phyloP scores from a whole-genome alignment of 805 yeast genomes.

The Candida caryicola region DNA sequence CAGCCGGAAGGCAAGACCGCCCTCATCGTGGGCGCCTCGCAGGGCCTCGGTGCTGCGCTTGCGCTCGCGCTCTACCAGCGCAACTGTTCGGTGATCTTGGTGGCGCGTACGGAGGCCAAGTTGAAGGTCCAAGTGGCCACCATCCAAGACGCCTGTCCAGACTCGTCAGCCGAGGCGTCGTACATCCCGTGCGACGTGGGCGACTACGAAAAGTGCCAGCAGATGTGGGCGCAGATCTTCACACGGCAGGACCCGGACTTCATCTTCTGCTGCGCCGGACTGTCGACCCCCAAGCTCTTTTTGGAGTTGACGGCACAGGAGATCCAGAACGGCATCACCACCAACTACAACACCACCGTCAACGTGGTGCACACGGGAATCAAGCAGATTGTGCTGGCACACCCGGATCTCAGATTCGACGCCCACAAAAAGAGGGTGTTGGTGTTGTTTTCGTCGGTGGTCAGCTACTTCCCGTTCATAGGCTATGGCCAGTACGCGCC shows the following conservation, averaged over 20 bases:
- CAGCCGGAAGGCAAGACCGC: constrained; percentile 51
- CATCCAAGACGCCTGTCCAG: constrained; percentile 26
- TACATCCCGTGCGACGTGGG: constrained; percentile 65
- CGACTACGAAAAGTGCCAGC: constrained; percentile 46
- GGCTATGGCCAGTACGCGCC: constrained; percentile 95
- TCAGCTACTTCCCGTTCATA: constrained; percentile 81
- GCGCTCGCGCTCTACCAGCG: constrained; percentile 53
- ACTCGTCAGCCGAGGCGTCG: constrained; percentile 23
- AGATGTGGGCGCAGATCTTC: constrained; percentile 38
- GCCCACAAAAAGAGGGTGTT: constrained; percentile 49
- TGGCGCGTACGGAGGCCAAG: constrained; percentile 71
- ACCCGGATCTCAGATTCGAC: constrained; percentile 7
- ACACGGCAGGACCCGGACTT: constrained; percentile 57
- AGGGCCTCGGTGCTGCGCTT: constrained; percentile 83
- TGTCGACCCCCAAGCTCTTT: constrained; percentile 75
- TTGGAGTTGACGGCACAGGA: constrained; percentile 60
- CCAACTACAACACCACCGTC: constrained; percentile 72
- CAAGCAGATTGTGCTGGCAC: constrained; percentile 31
- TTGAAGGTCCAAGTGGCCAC: constrained; percentile 47
- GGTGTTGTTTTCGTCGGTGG: constrained; percentile 65
- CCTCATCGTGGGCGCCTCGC: constrained; percentile 90
- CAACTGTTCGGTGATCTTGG: constrained; percentile 67
- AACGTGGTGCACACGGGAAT: constrained; percentile 66
- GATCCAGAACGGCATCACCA: constrained; percentile 56
- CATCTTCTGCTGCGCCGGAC: constrained; percentile 85